Evolutionary conservation across 805 yeast species (phyloP), one percentile per base, ranked within the genome.

Genomic region (Myxozyma mucilagina): DNA sequence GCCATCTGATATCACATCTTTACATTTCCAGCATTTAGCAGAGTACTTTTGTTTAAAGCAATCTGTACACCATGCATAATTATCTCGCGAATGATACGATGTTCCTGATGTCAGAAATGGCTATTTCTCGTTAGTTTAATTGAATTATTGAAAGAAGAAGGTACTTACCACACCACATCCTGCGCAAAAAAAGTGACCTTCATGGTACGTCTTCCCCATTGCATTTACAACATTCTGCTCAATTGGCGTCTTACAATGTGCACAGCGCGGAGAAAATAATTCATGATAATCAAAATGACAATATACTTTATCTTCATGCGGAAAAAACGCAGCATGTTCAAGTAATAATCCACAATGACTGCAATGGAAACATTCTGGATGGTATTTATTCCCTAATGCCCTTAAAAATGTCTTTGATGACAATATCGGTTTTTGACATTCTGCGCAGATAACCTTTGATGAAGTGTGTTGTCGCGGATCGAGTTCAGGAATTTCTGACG

Each of bases 251-350:
- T 61, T 29, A 59, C 76, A 73, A 50, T 70, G 58, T 14, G 60
- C 66, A 60, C 76, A 73, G 41, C 65, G 61, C 1, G 73, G 71
- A 3, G 73, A 69, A 53, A 70, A 72, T 44, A 63, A 53, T 50
- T 72, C 69, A 41, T 73, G 75, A 51, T 69, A 73, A 49, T 73
- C 76, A 11, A 71, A 53, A 68, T 73, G 64, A 69, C 76, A 59
- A 62, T 75, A 65, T 65, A 76, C 56, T 45, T 39, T 49, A 14
- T 60, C 68, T 5, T 65, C 64, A 32, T 51, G 61, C 2, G 64
- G 60, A 34, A 56, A 65, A 43, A 65, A 65, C 13, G 58, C 68
- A 10, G 64, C 59, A 47, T 60, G 63, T 60, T 65, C 68, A 8
- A 65, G 53, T 9, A 56, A 48, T 11, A 50, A 39, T 1, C 53